Evolutionary conservation across 1,139 yeast species (phyloP).

Genomic region (Sugiyamaella neomexicana): DNA sequence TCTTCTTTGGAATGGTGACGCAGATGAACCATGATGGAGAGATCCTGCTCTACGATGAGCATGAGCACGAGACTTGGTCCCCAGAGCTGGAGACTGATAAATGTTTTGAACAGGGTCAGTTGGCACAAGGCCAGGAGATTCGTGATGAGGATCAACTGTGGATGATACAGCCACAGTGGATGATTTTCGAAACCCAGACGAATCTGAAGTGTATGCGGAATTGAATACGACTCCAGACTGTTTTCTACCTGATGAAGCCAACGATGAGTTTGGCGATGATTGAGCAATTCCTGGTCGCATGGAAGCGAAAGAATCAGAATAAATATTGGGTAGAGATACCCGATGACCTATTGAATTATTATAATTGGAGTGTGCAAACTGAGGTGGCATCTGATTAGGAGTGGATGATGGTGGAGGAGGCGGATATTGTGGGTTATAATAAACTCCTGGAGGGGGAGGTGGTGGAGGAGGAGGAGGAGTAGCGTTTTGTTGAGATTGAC

Average conservation of each 20-base stretch:
- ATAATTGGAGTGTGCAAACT: slow-evolving; percentile 14
- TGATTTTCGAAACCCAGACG: slow-evolving; percentile 36
- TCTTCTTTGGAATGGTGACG: slow-evolving; percentile 18
- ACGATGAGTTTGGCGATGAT: slow-evolving; percentile 16
- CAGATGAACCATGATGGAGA: slow-evolving; percentile 16
- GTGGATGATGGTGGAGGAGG: slow-evolving; percentile 11
- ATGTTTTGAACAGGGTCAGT: slow-evolving; percentile 7
- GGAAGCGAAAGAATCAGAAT: slow-evolving; percentile 25
- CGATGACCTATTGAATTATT: slow-evolving; percentile 29
- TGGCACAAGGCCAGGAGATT: slow-evolving; percentile 16
- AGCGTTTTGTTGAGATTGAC: slow-evolving; percentile 1
- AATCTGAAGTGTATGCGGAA: slow-evolving; percentile 37
- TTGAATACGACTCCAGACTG: slow-evolving; percentile 32
- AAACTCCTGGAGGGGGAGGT: slow-evolving; percentile 10
- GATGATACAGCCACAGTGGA: slow-evolving; percentile 29
- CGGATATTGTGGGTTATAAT: slow-evolving; percentile 14
- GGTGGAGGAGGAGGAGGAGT: slow-evolving; percentile 10
- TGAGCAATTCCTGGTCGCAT: slow-evolving; percentile 13
- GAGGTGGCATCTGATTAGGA: slow-evolving; percentile 14
- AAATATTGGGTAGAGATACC: slow-evolving; percentile 36
- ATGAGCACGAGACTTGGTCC: slow-evolving; percentile 9
- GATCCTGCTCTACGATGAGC: slow-evolving; percentile 19
- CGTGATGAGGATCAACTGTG: slow-evolving; percentile 32
- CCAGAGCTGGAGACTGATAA: slow-evolving; percentile 1
- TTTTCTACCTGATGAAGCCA: slow-evolving; percentile 11